Conservation (phyloP, 2,329 filamentous ascomycete species). For the Fusarium subglutinans region DNA sequence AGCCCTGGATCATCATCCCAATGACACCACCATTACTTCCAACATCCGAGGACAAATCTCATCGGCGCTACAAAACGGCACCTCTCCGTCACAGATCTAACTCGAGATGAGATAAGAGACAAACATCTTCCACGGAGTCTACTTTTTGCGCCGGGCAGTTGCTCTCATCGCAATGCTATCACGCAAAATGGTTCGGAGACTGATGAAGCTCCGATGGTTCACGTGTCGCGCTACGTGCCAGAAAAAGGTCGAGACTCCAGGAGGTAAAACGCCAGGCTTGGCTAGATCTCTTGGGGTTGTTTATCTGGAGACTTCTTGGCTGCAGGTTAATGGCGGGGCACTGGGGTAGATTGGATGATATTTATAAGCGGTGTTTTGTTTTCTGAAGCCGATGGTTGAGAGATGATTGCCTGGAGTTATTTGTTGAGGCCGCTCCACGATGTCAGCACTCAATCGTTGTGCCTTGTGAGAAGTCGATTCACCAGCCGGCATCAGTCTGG, state of each 20-base stretch:
- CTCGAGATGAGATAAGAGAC: neutral
- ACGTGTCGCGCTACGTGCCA: slow-evolving; percentile 1
- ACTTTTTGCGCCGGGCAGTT: slow-evolving; percentile 11
- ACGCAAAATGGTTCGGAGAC: slow-evolving; percentile 1
- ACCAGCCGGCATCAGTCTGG: neutral
- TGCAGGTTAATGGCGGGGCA: neutral
- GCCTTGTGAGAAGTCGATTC: neutral
- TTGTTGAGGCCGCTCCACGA: neutral
- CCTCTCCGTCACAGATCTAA: neutral
- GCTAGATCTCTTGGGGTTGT: neutral
- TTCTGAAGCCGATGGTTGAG: neutral
- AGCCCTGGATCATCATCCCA: neutral
- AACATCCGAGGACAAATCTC: neutral
- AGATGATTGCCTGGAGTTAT: neutral
- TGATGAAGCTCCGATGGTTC: slow-evolving; percentile 23
- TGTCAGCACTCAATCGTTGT: neutral
- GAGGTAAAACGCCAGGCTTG: neutral
- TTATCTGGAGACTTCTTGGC: neutral
- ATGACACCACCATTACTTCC: neutral
- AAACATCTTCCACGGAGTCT: slow-evolving; percentile 6
- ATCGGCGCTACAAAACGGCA: neutral
- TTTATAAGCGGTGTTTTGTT: neutral
- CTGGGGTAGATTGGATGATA: neutral
- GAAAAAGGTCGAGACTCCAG: neutral
- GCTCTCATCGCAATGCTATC: neutral